Base-by-base conservation (phyloP, 129 eudicot genomes). In the Flaveria robusta region DNA sequence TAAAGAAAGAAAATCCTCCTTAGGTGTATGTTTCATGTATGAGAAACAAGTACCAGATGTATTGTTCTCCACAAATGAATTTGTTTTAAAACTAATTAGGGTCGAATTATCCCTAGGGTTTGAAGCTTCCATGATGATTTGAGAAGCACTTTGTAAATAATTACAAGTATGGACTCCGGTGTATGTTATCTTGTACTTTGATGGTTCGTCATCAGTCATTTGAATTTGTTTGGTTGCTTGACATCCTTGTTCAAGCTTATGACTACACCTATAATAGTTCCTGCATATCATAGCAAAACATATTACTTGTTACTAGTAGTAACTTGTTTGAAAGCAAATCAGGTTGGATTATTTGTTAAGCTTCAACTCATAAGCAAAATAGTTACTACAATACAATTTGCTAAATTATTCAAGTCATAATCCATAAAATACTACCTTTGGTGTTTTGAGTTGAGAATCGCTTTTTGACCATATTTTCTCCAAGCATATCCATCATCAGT, bases 381-480 rank as follows among this genome's bases (percentile, higher is more conserved):
- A 9, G 23, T 72, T 62, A 26, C 39, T 19, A 56, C 19, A 37
- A 19, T 20, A 56, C 3, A 9, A 39, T 11, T 37, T 12, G 29
- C 39, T 56, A 59, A 20, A 54, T 41, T 18, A 68, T 52, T 55
- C 19, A 31, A 37, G 10, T 68, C 39, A 8, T 10, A 68, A 43
- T 22, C 54, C 18, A 3, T 58, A 56, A 55, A 54, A 4, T 52
- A 54, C 72, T 46, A 89, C 95, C 91, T 89, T 46, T 89, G 89
- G 58, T 88, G 55, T 20, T 67, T 86, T 9, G 89, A 37, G 45
- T 86, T 74, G 39, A 74, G 94, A 72, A 91, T 91, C 9, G 13
- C 27, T 56, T 91, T 91, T 66, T 91, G 97, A 9, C 94, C 97
- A 74, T 91, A 91, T 29, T 91, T 91, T 68, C 97, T 88, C 97